Evolutionary conservation across 2,329 filamentous ascomycete genomes (phyloP).

Genomic region (Thelonectria rubi): DNA sequence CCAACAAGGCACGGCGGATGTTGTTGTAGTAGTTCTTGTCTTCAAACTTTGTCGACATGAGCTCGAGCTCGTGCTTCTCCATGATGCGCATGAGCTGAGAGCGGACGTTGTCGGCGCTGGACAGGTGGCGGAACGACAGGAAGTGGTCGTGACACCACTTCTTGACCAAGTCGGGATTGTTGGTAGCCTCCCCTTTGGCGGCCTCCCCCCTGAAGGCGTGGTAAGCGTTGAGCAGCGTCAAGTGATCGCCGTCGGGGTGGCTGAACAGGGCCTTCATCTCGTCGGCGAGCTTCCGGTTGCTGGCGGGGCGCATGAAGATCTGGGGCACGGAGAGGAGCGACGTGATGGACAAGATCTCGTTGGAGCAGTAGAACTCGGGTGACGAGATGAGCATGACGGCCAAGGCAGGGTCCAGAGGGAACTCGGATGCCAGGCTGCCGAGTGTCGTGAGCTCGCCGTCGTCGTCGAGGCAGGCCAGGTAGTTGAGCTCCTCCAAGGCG

Average conservation of each 20-base stretch:
- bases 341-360: slow-evolving; percentile 96
- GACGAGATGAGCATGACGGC: slow-evolving; percentile 98
- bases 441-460: slow-evolving; percentile 91
- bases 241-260: slow-evolving; percentile 91
- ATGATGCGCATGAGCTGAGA: slow-evolving; percentile 93
- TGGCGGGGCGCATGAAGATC: slow-evolving; percentile 88
- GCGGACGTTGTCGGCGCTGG: slow-evolving; percentile 94
- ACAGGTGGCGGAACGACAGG: slow-evolving; percentile 85
- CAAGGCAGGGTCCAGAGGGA: slow-evolving; percentile 90
- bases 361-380: slow-evolving; percentile 98
- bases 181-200: slow-evolving; percentile 65
- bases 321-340: slow-evolving; percentile 94
- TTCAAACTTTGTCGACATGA: slow-evolving; percentile 88
- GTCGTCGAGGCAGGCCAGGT: slow-evolving; percentile 94
- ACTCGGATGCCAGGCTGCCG: slow-evolving; percentile 89
- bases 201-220: slow-evolving; percentile 89
- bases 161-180: slow-evolving; percentile 74
- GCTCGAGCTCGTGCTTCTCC: slow-evolving; percentile 87
- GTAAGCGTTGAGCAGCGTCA: slow-evolving; percentile 96
- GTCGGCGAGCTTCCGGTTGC: slow-evolving; percentile 88
- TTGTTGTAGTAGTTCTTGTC: slow-evolving; percentile 99
- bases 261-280: slow-evolving; percentile 97
- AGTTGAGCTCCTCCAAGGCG: slow-evolving; percentile 96
- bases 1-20: slow-evolving; percentile 88
- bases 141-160: slow-evolving; percentile 98